phyloP scores from a whole-genome alignment of 257 asterid genomes.

The Rubia yunnanensis region DNA sequence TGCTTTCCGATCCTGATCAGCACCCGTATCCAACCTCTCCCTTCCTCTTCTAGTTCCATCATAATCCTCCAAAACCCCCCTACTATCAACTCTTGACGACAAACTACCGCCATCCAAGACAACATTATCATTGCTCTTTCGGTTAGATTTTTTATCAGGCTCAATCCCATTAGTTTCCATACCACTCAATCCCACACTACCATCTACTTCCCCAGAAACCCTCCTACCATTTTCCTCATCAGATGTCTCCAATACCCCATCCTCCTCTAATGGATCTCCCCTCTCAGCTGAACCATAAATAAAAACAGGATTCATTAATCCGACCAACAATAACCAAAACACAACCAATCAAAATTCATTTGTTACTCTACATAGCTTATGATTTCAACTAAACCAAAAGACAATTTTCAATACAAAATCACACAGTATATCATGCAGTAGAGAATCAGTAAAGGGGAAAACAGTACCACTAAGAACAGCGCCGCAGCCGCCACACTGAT shows the following conservation, averaged over 20 bases:
- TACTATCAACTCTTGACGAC: conserved; percentile 28
- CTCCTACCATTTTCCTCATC: conserved; percentile 29
- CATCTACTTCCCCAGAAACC: conserved; percentile 29
- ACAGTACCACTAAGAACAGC: conserved; percentile 71
- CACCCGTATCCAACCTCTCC: conserved; percentile 24
- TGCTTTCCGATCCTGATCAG: conserved; percentile 22
- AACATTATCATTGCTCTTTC: conserved; percentile 22
- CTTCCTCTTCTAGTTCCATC: conserved; percentile 32
- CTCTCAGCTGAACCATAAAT: conserved; percentile 45
- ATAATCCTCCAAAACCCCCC: conserved; percentile 27
- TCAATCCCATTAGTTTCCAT: conserved; percentile 27
- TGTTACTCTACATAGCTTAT: not conserved
- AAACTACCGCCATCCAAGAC: conserved; percentile 25
- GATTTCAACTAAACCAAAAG: not conserved
- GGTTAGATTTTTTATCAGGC: conserved; percentile 15
- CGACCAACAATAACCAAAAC: not conserved
- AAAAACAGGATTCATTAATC: not conserved
- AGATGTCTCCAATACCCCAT: conserved; percentile 33
- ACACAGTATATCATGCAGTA: not conserved
- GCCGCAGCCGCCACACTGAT: conserved; percentile 91
- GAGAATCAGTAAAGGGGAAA: not conserved
- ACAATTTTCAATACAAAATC: not conserved
- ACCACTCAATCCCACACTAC: conserved; percentile 17
- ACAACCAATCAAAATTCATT: not conserved
- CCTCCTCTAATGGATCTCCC: conserved; percentile 41